phyloP scores from a whole-genome alignment of 441 rosid species.

The Corymbia calophylla region DNA sequence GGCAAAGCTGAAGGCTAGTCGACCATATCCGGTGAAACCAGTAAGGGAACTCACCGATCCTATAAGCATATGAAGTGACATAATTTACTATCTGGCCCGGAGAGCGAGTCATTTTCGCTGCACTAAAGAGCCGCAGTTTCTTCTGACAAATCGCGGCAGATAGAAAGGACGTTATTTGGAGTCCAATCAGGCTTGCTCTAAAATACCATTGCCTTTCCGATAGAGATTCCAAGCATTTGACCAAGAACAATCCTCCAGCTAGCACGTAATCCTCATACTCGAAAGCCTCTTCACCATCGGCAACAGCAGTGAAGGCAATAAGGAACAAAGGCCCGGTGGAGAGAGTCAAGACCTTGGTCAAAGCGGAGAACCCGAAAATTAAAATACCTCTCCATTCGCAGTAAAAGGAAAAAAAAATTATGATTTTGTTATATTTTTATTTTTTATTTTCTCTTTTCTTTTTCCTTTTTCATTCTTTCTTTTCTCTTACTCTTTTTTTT shows the following conservation, averaged over 20 bases:
- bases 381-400: slow-evolving; percentile 33
- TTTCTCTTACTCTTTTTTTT: too few relatives aligned
- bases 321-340: slow-evolving; percentile 38
- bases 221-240: slow-evolving; percentile 41
- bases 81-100: slow-evolving; percentile 45
- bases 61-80: slow-evolving; percentile 43
- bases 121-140: slow-evolving; percentile 34
- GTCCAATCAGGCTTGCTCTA: slow-evolving; percentile 28
- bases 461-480: neutral
- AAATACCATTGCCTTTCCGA: slow-evolving; percentile 39
- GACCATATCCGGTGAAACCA: slow-evolving; percentile 56
- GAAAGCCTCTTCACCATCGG: slow-evolving; percentile 21
- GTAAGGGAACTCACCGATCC: slow-evolving; percentile 34
- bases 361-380: slow-evolving; percentile 33
- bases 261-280: slow-evolving; percentile 12
- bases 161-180: slow-evolving; percentile 26
- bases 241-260: slow-evolving; percentile 30
- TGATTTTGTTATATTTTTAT: too few relatives aligned
- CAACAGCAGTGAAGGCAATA: slow-evolving; percentile 3
- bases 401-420: neutral
- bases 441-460: neutral
- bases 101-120: slow-evolving; percentile 26
- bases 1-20: slow-evolving; percentile 29
- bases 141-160: slow-evolving; percentile 35
- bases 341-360: slow-evolving; percentile 28